Evolutionary conservation across 1,139 yeast species (phyloP), one percentile per base, ranked within the genome.

Genomic region (Nakaseomyces bracarensis): DNA sequence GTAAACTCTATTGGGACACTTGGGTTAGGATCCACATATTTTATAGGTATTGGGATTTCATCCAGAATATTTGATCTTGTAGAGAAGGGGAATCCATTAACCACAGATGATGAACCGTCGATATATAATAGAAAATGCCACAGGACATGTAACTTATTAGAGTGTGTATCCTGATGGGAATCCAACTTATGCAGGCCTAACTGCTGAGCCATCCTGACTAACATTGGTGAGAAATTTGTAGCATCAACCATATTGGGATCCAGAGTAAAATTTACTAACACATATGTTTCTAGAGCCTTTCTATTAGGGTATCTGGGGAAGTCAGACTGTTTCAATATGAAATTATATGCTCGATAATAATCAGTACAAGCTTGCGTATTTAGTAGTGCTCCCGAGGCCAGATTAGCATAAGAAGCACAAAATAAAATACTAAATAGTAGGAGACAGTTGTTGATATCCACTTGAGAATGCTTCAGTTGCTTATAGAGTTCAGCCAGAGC

Each of bases 31-130:
- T 36, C 27, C 6, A 11, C 15, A 20, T 23, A 22, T 11, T 31
- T 43, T 1, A 36, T 15, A n/a, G 51, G 49, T 14, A 54, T 27
- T 3, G 47, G 43, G 6, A 48, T 46, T 13, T 40, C 40, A 22
- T 41, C 34, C 21, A 52, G 39, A n/a, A 51, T 28, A 3, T 35
- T 30, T n/a, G 44, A 36, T 13, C 55, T 40, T 10, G 53, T 43
- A 15, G 46, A 41, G 36, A 53, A 56, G 13, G 55, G 49, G 21
- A 53, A 48, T 3, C 61, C 61, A 26, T 51, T 46, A 2, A 49
- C 58, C 13, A 56, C 61, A 5, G 60, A 52, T 1, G 61, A 47
- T 1, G 59, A 56, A 1, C 59, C 61, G 38, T 56, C 61, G n/a
- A 54, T 42, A 34, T 52, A 56, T 21, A 55, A 44, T 2, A 55